Evolutionary conservation across 768 basidiomycete species (phyloP).

Genomic region (Suillus tomentosus): DNA sequence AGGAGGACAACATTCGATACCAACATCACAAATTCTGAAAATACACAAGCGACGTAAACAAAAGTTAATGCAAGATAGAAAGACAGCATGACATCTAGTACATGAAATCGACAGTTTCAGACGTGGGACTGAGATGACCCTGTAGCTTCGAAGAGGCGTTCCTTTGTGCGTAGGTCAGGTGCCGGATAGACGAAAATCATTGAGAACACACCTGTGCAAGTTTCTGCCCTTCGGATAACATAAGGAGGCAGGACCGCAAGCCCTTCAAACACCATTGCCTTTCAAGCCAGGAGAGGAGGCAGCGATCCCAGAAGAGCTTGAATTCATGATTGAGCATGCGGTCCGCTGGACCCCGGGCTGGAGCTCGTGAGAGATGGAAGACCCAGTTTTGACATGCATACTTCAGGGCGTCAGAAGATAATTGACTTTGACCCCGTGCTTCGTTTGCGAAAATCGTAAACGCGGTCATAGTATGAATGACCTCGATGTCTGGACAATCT

Average conservation of each 20-base stretch:
- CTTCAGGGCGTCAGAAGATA: background rate
- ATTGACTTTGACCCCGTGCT: background rate
- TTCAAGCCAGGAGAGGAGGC: background rate
- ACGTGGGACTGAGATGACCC: background rate
- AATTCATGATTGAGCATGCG: background rate
- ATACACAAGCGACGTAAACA: no score
- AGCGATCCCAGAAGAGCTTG: background rate
- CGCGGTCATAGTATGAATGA: background rate
- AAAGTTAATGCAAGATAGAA: no score
- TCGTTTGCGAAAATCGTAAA: background rate
- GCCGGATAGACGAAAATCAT: background rate
- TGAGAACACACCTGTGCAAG: background rate
- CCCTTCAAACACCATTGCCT: background rate
- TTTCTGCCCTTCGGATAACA: background rate
- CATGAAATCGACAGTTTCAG: background rate
- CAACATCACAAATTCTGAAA: no score
- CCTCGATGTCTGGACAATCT: background rate
- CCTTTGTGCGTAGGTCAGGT: background rate
- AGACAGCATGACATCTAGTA: no score
- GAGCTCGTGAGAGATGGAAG: background rate
- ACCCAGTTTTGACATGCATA: background rate
- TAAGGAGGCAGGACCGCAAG: background rate
- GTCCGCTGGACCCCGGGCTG: background rate
- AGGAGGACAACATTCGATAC: no score
- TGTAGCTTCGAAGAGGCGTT: background rate